Evolutionary conservation across 2,329 filamentous ascomycete species (phyloP).

Genomic region (Nigrograna mackinnonii): DNA sequence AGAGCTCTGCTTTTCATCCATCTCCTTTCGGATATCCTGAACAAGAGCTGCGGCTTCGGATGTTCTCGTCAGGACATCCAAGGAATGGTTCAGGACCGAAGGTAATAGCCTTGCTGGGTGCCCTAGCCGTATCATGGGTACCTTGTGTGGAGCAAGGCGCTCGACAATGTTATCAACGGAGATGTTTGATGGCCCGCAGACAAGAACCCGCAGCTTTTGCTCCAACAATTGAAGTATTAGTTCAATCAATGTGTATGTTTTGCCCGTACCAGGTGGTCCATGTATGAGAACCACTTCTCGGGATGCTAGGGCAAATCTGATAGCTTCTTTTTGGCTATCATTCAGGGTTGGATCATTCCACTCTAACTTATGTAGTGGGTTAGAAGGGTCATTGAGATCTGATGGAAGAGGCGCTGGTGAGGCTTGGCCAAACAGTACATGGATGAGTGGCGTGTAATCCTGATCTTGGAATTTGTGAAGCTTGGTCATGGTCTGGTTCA

Average conservation of each 20-base stretch:
- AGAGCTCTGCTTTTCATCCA: conserved; percentile 87
- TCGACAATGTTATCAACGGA: conserved; percentile 99
- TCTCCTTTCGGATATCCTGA: conserved; percentile 85
- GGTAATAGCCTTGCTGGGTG: conserved; percentile 91
- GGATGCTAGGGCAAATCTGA: conserved; percentile 81
- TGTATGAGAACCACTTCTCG: conserved; percentile 88
- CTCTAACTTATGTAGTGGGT: conserved; percentile 49
- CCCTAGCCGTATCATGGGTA: conserved; percentile 86
- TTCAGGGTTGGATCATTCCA: conserved; percentile 63
- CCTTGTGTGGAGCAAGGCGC: conserved; percentile 78
- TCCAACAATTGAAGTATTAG: conserved; percentile 88
- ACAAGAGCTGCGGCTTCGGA: conserved; percentile 90
- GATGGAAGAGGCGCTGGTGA: conserved; percentile 54
- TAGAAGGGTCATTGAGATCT: conserved; percentile 46
- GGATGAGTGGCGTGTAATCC: conserved; percentile 61
- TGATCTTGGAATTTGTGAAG: conserved; percentile 59
- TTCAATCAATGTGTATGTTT: conserved; percentile 95
- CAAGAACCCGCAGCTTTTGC: conserved; percentile 73
- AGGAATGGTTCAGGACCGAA: conserved; percentile 83
- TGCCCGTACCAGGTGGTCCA: conserved; percentile 93
- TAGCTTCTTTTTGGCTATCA: conserved; percentile 65
- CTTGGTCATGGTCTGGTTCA: conserved; percentile 66
- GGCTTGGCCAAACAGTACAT: conserved; percentile 63
- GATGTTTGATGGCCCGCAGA: conserved; percentile 97
- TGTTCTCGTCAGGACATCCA: conserved; percentile 88